These are phyloP conservation scores for Fusarium papillatum DNA, from an alignment of 2,329 filamentous ascomycete genomes.

Conservation along the genomic window DNA sequence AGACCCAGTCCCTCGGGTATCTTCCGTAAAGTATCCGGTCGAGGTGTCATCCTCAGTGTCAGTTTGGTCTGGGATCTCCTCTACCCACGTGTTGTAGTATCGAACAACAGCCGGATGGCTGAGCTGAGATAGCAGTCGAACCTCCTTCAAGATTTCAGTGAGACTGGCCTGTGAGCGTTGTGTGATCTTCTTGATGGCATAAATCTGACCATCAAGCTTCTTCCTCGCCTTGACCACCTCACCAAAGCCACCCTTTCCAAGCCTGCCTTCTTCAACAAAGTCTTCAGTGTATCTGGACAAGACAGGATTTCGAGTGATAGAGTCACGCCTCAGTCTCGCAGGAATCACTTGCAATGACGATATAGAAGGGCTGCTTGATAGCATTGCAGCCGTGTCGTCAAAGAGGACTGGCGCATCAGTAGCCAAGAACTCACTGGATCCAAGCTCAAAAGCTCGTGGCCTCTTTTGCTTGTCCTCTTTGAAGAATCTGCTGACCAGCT, in stretches of 20 bases:
- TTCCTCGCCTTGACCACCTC: constrained; percentile 97
- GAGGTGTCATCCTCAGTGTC: constrained; percentile 71
- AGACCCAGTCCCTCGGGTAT: constrained; percentile 54
- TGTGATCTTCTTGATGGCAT: constrained; percentile 97
- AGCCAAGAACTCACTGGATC: constrained; percentile 75
- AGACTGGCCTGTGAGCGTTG: constrained; percentile 84
- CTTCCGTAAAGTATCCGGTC: constrained; percentile 60
- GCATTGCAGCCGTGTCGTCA: constrained; percentile 56
- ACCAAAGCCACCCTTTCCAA: constrained; percentile 95
- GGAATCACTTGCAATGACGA: constrained; percentile 58
- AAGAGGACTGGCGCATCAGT: constrained; percentile 73
- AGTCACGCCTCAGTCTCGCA: constrained; percentile 71
- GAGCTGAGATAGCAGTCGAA: constrained; percentile 89
- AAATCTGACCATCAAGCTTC: constrained; percentile 92
- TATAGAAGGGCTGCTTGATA: constrained; percentile 58
- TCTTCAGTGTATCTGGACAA: constrained; percentile 88
- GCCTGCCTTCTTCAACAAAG: constrained; percentile 88
- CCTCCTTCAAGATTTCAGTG: constrained; percentile 87
- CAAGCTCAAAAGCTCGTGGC: constrained; percentile 82
- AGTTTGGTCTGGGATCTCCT: constrained; percentile 71
- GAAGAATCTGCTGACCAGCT: constrained; percentile 88
- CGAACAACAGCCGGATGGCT: constrained; percentile 90
- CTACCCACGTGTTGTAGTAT: constrained; percentile 96
- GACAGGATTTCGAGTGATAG: constrained; percentile 63
- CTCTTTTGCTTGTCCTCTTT: constrained; percentile 86